phyloP scores from a whole-genome alignment of 176 grass and related monocot species.

The Triticum urartu region DNA sequence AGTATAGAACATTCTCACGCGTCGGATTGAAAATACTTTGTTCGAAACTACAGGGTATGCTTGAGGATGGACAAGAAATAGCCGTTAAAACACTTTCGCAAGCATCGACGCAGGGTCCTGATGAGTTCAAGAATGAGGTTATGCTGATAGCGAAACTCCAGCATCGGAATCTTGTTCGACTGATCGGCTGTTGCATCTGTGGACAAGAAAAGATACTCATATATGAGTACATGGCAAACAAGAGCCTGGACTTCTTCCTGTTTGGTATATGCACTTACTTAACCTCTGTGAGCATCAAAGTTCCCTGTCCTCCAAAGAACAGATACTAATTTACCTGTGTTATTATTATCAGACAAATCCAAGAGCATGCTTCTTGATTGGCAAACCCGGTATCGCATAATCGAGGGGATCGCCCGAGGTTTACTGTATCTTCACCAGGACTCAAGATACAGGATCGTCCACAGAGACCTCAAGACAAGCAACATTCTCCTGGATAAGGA shows the following conservation, averaged over 20 bases:
- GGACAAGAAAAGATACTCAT: constrained; percentile 70
- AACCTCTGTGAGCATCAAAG: neutral
- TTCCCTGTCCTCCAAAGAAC: neutral
- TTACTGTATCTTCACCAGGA: constrained; percentile 83
- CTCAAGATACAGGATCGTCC: constrained; percentile 72
- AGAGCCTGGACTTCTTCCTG: constrained; percentile 67
- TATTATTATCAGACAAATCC: constrained; percentile 44
- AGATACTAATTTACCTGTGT: constrained; percentile 8
- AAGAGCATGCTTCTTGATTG: constrained; percentile 50
- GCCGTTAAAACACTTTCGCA: constrained; percentile 75
- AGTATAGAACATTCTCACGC: neutral
- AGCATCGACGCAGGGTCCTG: constrained; percentile 56
- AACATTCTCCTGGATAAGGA: constrained; percentile 78
- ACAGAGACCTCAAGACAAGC: constrained; percentile 74
- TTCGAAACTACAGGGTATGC: constrained; percentile 47
- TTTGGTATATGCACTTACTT: constrained; percentile 34
- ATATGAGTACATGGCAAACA: constrained; percentile 76
- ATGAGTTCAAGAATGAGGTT: constrained; percentile 83
- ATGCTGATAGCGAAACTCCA: constrained; percentile 67
- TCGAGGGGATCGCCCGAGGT: constrained; percentile 64
- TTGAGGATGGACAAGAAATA: constrained; percentile 67
- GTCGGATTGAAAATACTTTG: constrained; percentile 1
- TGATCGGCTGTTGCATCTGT: constrained; percentile 61
- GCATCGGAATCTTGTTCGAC: constrained; percentile 70
- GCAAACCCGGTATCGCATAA: constrained; percentile 65